phyloP scores from a whole-genome alignment of 1,139 yeast genomes.

The Blastobotrys illinoisensis region DNA sequence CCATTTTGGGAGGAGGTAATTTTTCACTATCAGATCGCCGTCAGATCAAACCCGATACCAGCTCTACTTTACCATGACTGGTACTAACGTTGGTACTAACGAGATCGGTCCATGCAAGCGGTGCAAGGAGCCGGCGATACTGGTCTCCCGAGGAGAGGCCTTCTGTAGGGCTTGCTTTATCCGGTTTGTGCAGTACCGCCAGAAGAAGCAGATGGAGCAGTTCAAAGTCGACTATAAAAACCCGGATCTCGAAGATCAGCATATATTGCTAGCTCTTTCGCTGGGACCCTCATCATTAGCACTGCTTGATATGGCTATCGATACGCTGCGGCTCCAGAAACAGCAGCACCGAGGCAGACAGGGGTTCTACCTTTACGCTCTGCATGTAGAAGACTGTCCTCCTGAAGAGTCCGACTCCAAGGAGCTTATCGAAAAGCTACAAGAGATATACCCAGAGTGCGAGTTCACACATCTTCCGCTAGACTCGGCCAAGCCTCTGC shows the following conservation, averaged over 20 bases:
- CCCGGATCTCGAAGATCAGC: slow-evolving; percentile 23
- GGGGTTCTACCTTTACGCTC: slow-evolving; percentile 59
- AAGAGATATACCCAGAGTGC: slow-evolving; percentile 23
- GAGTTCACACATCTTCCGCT: slow-evolving; percentile 22
- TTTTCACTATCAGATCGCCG: neutral
- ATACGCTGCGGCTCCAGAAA: slow-evolving; percentile 56
- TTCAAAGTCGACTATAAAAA: slow-evolving; percentile 55
- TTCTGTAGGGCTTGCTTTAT: slow-evolving; percentile 68
- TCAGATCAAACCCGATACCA: neutral
- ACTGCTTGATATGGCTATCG: slow-evolving; percentile 58
- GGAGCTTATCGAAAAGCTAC: slow-evolving; percentile 13
- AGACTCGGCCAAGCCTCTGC: slow-evolving; percentile 3
- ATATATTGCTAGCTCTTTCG: slow-evolving; percentile 55
- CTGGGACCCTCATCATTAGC: slow-evolving; percentile 65
- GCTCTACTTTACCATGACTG: neutral
- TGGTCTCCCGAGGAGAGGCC: slow-evolving; percentile 60
- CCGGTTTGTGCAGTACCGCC: slow-evolving; percentile 69
- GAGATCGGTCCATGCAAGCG: slow-evolving; percentile 31
- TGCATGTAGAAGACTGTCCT: slow-evolving; percentile 44
- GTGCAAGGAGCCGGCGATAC: slow-evolving; percentile 48
- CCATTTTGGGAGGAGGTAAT: neutral
- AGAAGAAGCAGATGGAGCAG: slow-evolving; percentile 72
- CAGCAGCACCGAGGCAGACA: slow-evolving; percentile 54
- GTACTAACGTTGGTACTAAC: neutral
- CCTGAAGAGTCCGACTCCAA: slow-evolving; percentile 14